Base-by-base conservation (phyloP, 805 yeast species). In the Spathaspora passalidarum region DNA sequence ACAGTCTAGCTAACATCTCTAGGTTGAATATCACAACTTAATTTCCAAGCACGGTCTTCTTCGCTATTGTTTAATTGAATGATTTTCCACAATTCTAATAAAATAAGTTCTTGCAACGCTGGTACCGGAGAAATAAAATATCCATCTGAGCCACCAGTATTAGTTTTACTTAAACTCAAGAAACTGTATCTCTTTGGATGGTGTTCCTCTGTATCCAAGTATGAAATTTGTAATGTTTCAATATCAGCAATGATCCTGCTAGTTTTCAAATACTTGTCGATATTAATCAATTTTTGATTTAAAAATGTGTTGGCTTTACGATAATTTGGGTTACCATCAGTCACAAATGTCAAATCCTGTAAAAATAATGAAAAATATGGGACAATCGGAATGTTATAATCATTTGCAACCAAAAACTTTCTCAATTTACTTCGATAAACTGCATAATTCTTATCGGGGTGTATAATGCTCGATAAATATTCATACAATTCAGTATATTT, bases 341-440 rank as follows among this genome's bases (percentile, higher is more conserved):
- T 77, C n/a, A 86, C 80, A 65, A 86, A 86, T 0, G 91, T 86
- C 55, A 87, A 70, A 63, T 87, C 96, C 63, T 85, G 94, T 38
- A 87, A 66, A 60, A 84, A 86, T 44, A 87, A 65, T 39, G 86
- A 82, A 47, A 86, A 74, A 59, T 86, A 87, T 14, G 96, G 96
- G 32, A 87, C 91, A 17, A 81, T 76, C 0, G 91, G 89, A 17
- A 81, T 68, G 47, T 68, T 76, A 60, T 65, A 65, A 34, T 76
- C 79, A 40, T 77, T 72, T 16, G 73, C 56, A 14, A 66, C 69
- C 49, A 83, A 64, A 44, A 84, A 76, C 54, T 79, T 79, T 45
- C 75, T 73, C 44, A 87, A 58, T 55, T 84, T 84, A 36, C 70
- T 69, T 56, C 96, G 67, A 69, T 87, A 87, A 7, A 84, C 81